Evolutionary conservation across 1,284 basidiomycete genomes (phyloP).

Genomic region (Vanrija pseudolonga): DNA sequence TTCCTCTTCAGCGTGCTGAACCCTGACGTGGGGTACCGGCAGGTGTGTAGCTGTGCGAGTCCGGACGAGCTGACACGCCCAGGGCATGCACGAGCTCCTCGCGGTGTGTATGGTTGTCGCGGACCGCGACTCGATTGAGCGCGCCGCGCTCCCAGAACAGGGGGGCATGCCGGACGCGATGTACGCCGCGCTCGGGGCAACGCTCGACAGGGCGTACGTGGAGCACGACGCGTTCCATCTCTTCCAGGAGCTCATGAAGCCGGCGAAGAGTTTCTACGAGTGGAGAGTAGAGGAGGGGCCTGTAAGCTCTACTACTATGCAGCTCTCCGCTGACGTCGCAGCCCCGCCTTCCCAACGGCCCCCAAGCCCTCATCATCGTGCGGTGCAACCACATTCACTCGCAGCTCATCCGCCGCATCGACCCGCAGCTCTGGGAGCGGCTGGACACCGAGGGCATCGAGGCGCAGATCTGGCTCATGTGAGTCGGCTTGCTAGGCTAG

Average conservation of each 20-base stretch:
- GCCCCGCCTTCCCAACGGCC: constrained; percentile 31
- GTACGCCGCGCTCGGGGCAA: constrained; percentile 30
- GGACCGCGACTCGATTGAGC: constrained; percentile 69
- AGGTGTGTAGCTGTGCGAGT: constrained; percentile 23
- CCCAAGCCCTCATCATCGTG: constrained; percentile 68
- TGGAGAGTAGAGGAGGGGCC: constrained; percentile 60
- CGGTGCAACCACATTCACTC: constrained; percentile 74
- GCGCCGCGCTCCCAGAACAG: not conserved
- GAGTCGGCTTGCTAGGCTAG: constrained; percentile 38
- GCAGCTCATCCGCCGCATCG: constrained; percentile 66
- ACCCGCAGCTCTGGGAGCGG: constrained; percentile 71
- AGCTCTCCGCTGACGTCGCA: constrained; percentile 43
- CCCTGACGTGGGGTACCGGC: constrained; percentile 75
- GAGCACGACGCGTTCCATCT: constrained; percentile 73
- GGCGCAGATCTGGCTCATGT: constrained; percentile 93
- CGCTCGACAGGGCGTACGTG: constrained; percentile 40
- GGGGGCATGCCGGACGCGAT: not conserved
- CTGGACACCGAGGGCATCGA: constrained; percentile 77
- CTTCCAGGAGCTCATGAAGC: constrained; percentile 72
- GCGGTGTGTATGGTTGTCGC: constrained; percentile 77
- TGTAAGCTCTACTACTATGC: constrained; percentile 27
- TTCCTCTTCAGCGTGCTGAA: constrained; percentile 75
- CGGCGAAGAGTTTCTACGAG: constrained; percentile 78
- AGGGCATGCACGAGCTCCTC: constrained; percentile 94
- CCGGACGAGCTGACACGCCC: constrained; percentile 1